Evolutionary conservation across 2,329 filamentous ascomycete genomes (phyloP).

Genomic region (Nigrospora oryzae): DNA sequence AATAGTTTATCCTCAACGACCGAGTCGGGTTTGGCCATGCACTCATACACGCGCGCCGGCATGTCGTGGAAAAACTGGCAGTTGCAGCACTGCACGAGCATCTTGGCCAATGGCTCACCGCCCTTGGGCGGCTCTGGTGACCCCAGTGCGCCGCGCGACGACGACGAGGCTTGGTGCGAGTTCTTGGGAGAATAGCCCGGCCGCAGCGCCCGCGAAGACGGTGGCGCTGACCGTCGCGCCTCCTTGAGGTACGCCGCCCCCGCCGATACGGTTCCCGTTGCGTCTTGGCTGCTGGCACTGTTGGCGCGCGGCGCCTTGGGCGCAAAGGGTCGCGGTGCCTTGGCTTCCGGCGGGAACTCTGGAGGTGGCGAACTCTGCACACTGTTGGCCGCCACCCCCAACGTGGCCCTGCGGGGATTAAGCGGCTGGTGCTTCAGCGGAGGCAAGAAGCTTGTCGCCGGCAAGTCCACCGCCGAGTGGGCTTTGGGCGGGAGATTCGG

Average conservation of each 20-base stretch:
- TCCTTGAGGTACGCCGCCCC: slow-evolving; percentile 26
- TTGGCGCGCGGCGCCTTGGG: slow-evolving; percentile 15
- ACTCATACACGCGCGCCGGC: slow-evolving; percentile 55
- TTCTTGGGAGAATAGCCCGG: slow-evolving; percentile 16
- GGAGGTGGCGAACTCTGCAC: slow-evolving; percentile 17
- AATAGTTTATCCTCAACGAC: slow-evolving; percentile 41
- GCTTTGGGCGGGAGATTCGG: slow-evolving; percentile 12
- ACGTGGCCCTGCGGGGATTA: slow-evolving; percentile 15
- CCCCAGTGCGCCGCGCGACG: background rate
- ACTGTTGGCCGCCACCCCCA: slow-evolving; percentile 12
- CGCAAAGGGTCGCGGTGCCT: slow-evolving; percentile 16
- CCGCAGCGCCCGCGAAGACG: slow-evolving; percentile 13
- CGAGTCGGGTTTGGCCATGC: slow-evolving; percentile 51
- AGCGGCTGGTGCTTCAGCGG: slow-evolving; percentile 30
- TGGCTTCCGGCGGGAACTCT: slow-evolving; percentile 13
- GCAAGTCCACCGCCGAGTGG: slow-evolving; percentile 18
- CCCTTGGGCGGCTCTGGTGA: slow-evolving; percentile 3
- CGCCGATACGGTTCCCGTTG: slow-evolving; percentile 11
- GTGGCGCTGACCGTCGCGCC: slow-evolving; percentile 22
- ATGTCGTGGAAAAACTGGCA: slow-evolving; percentile 60
- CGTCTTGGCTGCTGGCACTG: slow-evolving; percentile 13
- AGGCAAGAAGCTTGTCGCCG: slow-evolving; percentile 24
- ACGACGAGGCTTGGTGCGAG: slow-evolving; percentile 11
- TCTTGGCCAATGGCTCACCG: slow-evolving; percentile 44
- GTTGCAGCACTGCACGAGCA: slow-evolving; percentile 57